Conservation (phyloP, 768 basidiomycete species). For the Neoboletus magnificus region DNA sequence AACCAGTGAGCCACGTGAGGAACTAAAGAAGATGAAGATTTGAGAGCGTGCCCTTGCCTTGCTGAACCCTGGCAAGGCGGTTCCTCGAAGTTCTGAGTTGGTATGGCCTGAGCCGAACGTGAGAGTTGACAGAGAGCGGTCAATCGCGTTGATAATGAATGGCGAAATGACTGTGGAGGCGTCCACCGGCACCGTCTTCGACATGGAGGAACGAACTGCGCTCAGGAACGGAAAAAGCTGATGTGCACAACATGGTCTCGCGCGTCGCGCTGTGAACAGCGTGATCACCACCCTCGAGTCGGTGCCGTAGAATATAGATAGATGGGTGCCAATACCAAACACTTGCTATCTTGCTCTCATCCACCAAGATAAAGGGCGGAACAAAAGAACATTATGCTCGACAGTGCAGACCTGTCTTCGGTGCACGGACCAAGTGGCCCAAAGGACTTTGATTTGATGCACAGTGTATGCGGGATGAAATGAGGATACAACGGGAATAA, state of each 20-base stretch:
- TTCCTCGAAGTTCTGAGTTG: constrained; percentile 24
- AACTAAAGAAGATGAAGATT: too few relatives aligned
- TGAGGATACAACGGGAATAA: constrained; percentile 26
- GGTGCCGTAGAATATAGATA: background rate
- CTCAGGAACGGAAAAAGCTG: too few relatives aligned
- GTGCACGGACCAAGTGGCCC: constrained; percentile 18
- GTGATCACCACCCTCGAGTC: too few relatives aligned
- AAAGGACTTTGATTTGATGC: constrained; percentile 24
- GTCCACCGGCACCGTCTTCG: constrained; percentile 18
- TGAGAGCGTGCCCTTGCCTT: constrained; percentile 25
- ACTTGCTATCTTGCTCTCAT: background rate
- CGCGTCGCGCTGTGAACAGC: too few relatives aligned
- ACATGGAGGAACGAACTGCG: constrained; percentile 17
- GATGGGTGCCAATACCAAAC: background rate
- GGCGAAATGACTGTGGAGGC: constrained; percentile 27
- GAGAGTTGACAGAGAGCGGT: constrained; percentile 30
- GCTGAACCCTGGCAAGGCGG: constrained; percentile 33
- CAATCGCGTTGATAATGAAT: constrained; percentile 18
- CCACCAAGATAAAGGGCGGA: background rate
- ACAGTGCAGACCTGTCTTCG: too few relatives aligned
- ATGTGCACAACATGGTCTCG: too few relatives aligned
- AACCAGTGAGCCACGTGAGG: background rate
- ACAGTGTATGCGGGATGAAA: constrained; percentile 15
- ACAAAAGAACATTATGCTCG: background rate
- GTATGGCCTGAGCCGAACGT: constrained; percentile 38